Conservation (phyloP, 1,139 yeast genomes). For the Blastobotrys capitulatus region DNA sequence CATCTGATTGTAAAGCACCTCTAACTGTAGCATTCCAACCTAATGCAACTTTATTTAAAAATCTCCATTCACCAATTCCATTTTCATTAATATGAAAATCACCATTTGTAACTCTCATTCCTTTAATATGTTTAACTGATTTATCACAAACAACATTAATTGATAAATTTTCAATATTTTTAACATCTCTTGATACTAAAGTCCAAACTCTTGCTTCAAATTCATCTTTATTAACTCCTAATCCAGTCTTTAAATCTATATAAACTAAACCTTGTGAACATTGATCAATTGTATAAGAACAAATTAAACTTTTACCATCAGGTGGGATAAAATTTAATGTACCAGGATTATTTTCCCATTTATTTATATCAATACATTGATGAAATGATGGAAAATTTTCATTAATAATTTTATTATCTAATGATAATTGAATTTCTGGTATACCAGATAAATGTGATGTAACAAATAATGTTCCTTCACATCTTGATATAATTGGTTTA, state of each 20-base stretch:
- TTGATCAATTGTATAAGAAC: constrained; percentile 59
- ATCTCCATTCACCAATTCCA: constrained; percentile 66
- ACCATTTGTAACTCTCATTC: constrained; percentile 63
- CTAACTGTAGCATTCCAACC: constrained; percentile 69
- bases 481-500: constrained; percentile 50
- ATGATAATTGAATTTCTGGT: constrained; percentile 60
- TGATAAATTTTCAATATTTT: constrained; percentile 51
- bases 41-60: constrained; percentile 52
- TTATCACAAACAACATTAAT: constrained; percentile 44
- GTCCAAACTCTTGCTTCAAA: constrained; percentile 68
- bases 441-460: constrained; percentile 67
- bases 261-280: constrained; percentile 37
- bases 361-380: constrained; percentile 42
- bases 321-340: constrained; percentile 75
- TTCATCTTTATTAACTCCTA: constrained; percentile 61
- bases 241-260: constrained; percentile 53
- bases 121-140: constrained; percentile 37
- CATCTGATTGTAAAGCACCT: constrained; percentile 41
- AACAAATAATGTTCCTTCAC: constrained; percentile 60
- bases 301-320: constrained; percentile 66
- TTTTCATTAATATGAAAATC: constrained; percentile 53
- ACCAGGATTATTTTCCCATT: constrained; percentile 30
- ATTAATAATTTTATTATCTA: constrained; percentile 40
- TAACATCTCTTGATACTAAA: constrained; percentile 44
- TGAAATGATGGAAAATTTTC: constrained; percentile 47